Percentiles rank a stretch among this genome's conserved stretches.
These are phyloP conservation scores for Dittrichia graveolens DNA, from an alignment of 129 eudicot species.

Conservation along the genomic window DNA sequence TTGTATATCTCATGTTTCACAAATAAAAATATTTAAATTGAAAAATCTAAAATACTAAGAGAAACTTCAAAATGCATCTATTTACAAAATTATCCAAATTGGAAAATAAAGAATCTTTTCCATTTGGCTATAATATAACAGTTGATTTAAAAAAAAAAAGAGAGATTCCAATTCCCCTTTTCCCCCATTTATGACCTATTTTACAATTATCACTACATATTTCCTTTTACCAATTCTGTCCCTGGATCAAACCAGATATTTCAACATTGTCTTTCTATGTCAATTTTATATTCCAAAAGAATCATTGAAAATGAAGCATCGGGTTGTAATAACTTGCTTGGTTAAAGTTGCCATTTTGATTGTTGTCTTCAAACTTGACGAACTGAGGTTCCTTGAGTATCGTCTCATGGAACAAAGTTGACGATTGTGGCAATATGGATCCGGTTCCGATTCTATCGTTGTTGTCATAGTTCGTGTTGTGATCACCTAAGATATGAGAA, in stretches of 20 bases:
- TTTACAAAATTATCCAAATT: slow-evolving; percentile 34
- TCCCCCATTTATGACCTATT: slow-evolving; percentile 30
- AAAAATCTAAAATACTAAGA: slow-evolving; percentile 10
- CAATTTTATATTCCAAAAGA: neutral
- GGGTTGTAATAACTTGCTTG: slow-evolving; percentile 45
- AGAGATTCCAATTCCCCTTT: slow-evolving; percentile 21
- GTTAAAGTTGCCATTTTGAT: slow-evolving; percentile 36
- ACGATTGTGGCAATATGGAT: slow-evolving; percentile 15
- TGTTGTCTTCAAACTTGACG: slow-evolving; percentile 45
- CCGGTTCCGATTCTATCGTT: slow-evolving; percentile 22
- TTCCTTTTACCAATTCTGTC: slow-evolving; percentile 1
- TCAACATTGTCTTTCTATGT: slow-evolving; percentile 28
- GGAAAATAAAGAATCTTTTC: slow-evolving; percentile 13
- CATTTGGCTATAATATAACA: slow-evolving; percentile 13
- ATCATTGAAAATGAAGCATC: slow-evolving; percentile 46
- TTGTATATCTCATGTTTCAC: neutral
- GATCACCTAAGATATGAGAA: slow-evolving; percentile 51
- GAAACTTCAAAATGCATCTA: slow-evolving; percentile 13
- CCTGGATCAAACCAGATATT: slow-evolving; percentile 18
- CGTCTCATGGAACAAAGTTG: slow-evolving; percentile 22
- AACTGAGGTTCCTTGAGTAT: slow-evolving; percentile 27
- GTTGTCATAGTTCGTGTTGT: slow-evolving; percentile 37
- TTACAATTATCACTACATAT: slow-evolving; percentile 28
- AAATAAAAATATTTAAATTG: neutral
- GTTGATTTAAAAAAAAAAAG: slow-evolving; percentile 27